Percentiles rank a stretch among this genome's conserved stretches.
Evolutionary conservation across 345 rosid species (phyloP).

Genomic region (Rhodamnia argentea): DNA sequence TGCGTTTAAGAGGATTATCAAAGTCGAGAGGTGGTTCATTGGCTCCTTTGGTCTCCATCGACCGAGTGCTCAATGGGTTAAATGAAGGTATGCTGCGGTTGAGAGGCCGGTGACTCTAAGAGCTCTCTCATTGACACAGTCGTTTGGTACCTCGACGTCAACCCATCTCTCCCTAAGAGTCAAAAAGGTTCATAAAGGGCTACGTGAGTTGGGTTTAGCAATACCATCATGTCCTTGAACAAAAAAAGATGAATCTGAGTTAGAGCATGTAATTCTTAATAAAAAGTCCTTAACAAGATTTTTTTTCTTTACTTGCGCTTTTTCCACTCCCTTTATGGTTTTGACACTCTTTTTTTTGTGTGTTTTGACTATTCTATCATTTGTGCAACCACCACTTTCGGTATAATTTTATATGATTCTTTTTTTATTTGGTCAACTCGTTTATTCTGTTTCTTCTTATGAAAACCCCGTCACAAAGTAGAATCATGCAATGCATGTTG

Average conservation of each 20-base stretch:
- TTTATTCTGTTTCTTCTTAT: too few species aligned
- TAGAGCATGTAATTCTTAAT: not conserved
- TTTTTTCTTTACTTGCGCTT: not conserved
- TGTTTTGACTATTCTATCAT: too few species aligned
- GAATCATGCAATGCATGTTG: too few species aligned
- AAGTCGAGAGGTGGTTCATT: not conserved
- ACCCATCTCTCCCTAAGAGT: not conserved
- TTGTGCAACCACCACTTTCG: too few species aligned
- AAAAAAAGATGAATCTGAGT: not conserved
- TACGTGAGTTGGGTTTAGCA: not conserved
- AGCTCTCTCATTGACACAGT: not conserved
- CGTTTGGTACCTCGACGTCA: rapidly evolving
- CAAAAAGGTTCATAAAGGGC: not conserved
- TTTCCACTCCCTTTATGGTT: too few species aligned
- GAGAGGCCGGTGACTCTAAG: rapidly evolving
- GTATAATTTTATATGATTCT: too few species aligned
- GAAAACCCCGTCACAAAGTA: too few species aligned
- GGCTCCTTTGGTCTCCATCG: not conserved
- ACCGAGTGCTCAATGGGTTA: rapidly evolving
- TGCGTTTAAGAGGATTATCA: not conserved
- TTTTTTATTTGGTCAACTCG: too few species aligned
- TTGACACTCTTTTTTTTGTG: too few species aligned
- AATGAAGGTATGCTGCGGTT: not conserved
- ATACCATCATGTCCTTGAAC: not conserved
- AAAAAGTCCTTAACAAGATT: not conserved